These are phyloP conservation scores for Tricholoma terreum DNA, from an alignment of 768 basidiomycete genomes.

Conservation along the genomic window DNA sequence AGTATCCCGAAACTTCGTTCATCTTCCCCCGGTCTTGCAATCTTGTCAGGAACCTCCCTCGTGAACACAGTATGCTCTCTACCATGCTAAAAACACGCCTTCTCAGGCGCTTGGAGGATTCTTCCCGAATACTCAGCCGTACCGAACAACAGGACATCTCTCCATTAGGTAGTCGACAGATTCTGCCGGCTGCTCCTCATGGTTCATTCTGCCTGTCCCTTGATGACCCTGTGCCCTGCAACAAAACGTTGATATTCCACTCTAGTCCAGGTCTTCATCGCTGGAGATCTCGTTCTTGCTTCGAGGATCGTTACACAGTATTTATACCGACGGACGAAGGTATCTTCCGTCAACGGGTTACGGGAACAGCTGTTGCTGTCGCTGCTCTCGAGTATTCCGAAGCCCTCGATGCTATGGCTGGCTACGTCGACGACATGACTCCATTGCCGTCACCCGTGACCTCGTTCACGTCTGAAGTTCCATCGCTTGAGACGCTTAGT, in stretches of 20 bases:
- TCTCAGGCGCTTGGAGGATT: slow-evolving; percentile 39
- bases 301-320: slow-evolving; percentile 65
- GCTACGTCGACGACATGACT: slow-evolving; percentile 33
- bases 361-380: slow-evolving; percentile 53
- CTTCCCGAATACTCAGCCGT: slow-evolving; percentile 29
- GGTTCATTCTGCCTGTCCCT: slow-evolving; percentile 23
- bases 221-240: slow-evolving; percentile 34
- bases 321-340: slow-evolving; percentile 44
- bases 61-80: slow-evolving; percentile 38
- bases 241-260: slow-evolving; percentile 29
- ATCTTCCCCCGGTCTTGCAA: slow-evolving; percentile 59
- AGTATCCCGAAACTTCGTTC: slow-evolving; percentile 30
- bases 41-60: slow-evolving; percentile 32
- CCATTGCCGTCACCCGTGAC: slow-evolving; percentile 9
- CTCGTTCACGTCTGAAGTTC: slow-evolving; percentile 10
- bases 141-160: slow-evolving; percentile 43
- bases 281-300: slow-evolving; percentile 75
- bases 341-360: slow-evolving; percentile 38
- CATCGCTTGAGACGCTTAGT: slow-evolving; percentile 8
- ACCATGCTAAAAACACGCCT: slow-evolving; percentile 51
- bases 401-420: slow-evolving; percentile 61
- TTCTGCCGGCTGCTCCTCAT: slow-evolving; percentile 21
- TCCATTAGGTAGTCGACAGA: slow-evolving; percentile 36
- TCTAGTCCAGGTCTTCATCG: slow-evolving; percentile 55
- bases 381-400: slow-evolving; percentile 73